A percentile compares a stretch with the other conserved stretches of the same genome.
Evolutionary conservation across 2,329 filamentous ascomycete species (phyloP).

Genomic region (Talaromyces pinophilus): DNA sequence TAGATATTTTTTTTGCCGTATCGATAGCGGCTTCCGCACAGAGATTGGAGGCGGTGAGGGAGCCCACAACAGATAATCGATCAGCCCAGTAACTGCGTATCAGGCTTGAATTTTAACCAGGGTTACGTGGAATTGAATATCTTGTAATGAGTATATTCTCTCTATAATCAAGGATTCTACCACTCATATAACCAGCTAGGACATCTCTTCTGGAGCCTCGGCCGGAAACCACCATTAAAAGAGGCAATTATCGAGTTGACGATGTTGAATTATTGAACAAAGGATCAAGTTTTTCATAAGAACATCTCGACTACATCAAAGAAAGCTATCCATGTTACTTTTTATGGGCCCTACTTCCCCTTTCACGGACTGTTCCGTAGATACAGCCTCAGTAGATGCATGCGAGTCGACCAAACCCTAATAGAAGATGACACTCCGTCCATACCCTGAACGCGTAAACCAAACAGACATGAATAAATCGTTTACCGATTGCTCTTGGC

Average conservation of each 20-base stretch:
- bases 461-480: conserved; percentile 40
- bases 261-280: conserved; percentile 18
- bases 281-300: conserved; percentile 39
- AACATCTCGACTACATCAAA: conserved; percentile 46
- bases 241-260: background rate
- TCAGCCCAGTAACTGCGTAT: background rate
- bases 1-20: conserved; percentile 23
- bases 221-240: background rate
- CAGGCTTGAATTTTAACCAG: background rate
- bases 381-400: conserved; percentile 45
- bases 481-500: conserved; percentile 99
- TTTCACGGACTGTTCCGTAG: conserved; percentile 37
- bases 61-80: background rate
- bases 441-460: conserved; percentile 45
- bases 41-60: conserved; percentile 4
- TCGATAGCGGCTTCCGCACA: conserved; percentile 22
- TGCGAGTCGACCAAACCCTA: conserved; percentile 43
- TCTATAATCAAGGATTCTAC: background rate
- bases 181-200: background rate
- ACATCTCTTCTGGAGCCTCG: background rate
- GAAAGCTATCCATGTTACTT: conserved; percentile 43
- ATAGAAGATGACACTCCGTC: conserved; percentile 32
- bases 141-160: background rate
- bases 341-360: conserved; percentile 43
- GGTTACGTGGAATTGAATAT: background rate